Conservation (phyloP, 768 basidiomycete species). For the Trichaptum fuscoviolaceum region DNA sequence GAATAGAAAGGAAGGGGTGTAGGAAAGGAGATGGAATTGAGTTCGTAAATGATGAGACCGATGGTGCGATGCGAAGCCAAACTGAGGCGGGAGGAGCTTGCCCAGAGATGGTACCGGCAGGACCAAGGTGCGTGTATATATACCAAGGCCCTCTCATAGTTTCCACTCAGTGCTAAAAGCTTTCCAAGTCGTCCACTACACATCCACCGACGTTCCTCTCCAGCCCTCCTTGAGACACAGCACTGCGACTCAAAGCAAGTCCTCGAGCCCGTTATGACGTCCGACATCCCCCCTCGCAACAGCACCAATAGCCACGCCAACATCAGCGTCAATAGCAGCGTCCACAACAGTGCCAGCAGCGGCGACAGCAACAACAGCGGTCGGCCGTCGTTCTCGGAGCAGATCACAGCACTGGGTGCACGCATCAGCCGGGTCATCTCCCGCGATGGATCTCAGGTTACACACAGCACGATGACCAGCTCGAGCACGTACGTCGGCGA, state of each 20-base stretch:
- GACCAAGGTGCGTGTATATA: too few species aligned
- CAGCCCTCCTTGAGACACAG: too few species aligned
- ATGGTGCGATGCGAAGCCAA: neutral
- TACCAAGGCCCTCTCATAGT: too few species aligned
- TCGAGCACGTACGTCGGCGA: neutral
- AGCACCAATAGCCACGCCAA: too few species aligned
- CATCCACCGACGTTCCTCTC: too few species aligned
- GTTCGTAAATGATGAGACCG: neutral
- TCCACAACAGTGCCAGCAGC: too few species aligned
- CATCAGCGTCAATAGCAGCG: neutral
- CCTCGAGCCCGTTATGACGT: neutral
- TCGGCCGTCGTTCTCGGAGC: neutral
- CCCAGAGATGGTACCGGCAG: neutral
- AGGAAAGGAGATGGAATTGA: neutral
- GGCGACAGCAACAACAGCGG: neutral
- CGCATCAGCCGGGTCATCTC: neutral
- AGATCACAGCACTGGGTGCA: neutral
- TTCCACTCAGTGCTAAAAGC: too few species aligned
- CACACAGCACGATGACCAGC: neutral
- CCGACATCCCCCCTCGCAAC: neutral
- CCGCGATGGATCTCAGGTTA: neutral
- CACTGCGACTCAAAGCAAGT: neutral
- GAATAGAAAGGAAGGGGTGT: neutral
- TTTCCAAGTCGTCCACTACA: too few species aligned
- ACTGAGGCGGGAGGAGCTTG: neutral